Evolutionary conservation across 176 grass and related monocot genomes (phyloP).

Genomic region (Pharus latifolius): DNA sequence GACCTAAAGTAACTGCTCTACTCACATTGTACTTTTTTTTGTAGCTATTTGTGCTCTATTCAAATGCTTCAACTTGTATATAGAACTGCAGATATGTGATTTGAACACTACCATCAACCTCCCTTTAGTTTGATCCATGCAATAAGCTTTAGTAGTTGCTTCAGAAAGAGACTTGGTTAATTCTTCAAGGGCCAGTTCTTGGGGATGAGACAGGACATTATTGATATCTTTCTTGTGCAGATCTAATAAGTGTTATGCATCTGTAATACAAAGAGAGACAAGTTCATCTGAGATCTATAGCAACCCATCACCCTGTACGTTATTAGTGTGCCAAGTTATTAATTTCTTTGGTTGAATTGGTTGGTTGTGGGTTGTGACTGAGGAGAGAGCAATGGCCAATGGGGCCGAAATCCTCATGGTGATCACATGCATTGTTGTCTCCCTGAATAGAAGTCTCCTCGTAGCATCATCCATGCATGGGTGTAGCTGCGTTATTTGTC

Average conservation of each 20-base stretch:
- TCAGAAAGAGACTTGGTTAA: neutral
- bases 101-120: too few species aligned
- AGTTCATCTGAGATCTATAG: neutral
- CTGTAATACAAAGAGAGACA: neutral
- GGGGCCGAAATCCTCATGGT: neutral
- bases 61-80: neutral
- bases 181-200: neutral
- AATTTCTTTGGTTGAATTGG: neutral
- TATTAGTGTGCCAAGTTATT: neutral
- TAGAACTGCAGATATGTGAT: neutral
- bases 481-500: neutral
- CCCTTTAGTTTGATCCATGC: too few species aligned
- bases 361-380: neutral
- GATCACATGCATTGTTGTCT: neutral
- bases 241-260: neutral
- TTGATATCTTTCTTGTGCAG: neutral
- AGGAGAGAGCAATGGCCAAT: neutral
- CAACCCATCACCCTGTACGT: neutral
- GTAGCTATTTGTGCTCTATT: neutral
- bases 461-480: neutral
- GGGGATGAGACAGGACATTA: neutral
- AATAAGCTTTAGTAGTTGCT: neutral
- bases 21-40: neutral
- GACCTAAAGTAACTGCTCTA: neutral
- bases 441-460: neutral